phyloP scores from a whole-genome alignment of 2,329 filamentous ascomycete species.

The Dactylellina leptospora region DNA sequence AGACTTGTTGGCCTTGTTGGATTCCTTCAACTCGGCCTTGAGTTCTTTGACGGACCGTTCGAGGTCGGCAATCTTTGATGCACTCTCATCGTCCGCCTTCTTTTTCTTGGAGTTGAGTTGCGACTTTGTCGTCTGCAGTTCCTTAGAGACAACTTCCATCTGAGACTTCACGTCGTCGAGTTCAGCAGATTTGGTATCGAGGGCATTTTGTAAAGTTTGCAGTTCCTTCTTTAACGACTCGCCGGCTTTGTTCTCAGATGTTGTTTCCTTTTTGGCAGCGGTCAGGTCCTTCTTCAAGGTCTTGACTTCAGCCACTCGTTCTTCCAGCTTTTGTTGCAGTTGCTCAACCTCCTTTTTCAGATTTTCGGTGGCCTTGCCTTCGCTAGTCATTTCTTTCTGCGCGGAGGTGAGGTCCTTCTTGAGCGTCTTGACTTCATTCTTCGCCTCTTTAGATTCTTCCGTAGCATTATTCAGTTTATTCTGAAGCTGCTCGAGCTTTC shows the following conservation, averaged over 20 bases:
- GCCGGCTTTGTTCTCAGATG: constrained; percentile 32
- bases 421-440: constrained; percentile 44
- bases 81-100: constrained; percentile 59
- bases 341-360: constrained; percentile 34
- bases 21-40: constrained; percentile 60
- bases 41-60: constrained; percentile 59
- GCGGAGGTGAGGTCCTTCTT: constrained; percentile 47
- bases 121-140: constrained; percentile 37
- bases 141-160: constrained; percentile 40
- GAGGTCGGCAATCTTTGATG: constrained; percentile 43
- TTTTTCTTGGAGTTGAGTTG: constrained; percentile 44
- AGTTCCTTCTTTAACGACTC: constrained; percentile 43
- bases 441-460: constrained; percentile 59
- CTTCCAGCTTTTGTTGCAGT: constrained; percentile 42
- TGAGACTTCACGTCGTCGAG: constrained; percentile 35
- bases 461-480: constrained; percentile 21
- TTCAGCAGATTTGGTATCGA: constrained; percentile 32
- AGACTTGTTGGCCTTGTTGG: constrained; percentile 58
- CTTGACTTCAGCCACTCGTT: constrained; percentile 35
- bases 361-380: constrained; percentile 39
- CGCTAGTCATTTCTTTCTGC: constrained; percentile 38
- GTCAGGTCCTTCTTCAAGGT: constrained; percentile 45
- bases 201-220: constrained; percentile 22
- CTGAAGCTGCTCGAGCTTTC: constrained; percentile 61
- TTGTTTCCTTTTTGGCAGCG: constrained; percentile 43